phyloP scores from a whole-genome alignment of 2,329 filamentous ascomycete genomes.

The Aureobasidium sp. region DNA sequence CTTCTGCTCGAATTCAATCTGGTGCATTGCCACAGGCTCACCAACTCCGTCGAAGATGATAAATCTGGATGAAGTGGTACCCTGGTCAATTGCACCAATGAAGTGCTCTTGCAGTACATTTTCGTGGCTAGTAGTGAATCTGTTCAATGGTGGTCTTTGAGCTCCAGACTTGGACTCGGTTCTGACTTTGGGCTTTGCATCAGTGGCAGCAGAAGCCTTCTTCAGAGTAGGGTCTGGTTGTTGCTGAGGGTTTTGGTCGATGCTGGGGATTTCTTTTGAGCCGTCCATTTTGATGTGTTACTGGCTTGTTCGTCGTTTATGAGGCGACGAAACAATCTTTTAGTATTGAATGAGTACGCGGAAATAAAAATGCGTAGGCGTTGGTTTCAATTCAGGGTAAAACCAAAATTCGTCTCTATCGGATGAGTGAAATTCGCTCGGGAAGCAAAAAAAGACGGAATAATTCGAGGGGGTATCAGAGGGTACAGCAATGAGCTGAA shows the following conservation, averaged over 20 bases:
- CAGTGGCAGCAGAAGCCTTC: constrained; percentile 5
- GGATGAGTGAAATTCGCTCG: background rate
- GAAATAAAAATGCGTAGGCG: constrained; percentile 3
- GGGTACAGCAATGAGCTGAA: background rate
- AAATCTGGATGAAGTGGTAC: constrained; percentile 77
- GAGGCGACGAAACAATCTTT: background rate
- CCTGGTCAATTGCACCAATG: constrained; percentile 77
- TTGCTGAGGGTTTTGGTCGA: background rate
- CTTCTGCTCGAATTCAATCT: constrained; percentile 72
- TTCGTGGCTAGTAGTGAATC: constrained; percentile 27
- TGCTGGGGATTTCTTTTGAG: constrained; percentile 2
- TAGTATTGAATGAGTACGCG: background rate
- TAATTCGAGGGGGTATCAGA: constrained; percentile 1
- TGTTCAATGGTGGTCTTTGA: constrained; percentile 13
- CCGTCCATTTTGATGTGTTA: background rate
- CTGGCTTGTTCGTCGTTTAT: background rate
- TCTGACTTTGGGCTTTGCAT: constrained; percentile 5
- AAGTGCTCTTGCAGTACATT: constrained; percentile 47
- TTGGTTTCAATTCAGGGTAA: background rate
- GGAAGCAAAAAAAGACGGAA: background rate
- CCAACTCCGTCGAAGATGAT: constrained; percentile 75
- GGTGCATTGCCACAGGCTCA: constrained; percentile 67
- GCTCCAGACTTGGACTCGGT: constrained; percentile 3
- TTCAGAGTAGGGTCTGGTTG: background rate
- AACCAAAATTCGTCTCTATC: background rate